Evolutionary conservation across 768 basidiomycete genomes (phyloP), one percentile per base, ranked within the genome.

Genomic region (Lanmaoa pseudosensibilis): DNA sequence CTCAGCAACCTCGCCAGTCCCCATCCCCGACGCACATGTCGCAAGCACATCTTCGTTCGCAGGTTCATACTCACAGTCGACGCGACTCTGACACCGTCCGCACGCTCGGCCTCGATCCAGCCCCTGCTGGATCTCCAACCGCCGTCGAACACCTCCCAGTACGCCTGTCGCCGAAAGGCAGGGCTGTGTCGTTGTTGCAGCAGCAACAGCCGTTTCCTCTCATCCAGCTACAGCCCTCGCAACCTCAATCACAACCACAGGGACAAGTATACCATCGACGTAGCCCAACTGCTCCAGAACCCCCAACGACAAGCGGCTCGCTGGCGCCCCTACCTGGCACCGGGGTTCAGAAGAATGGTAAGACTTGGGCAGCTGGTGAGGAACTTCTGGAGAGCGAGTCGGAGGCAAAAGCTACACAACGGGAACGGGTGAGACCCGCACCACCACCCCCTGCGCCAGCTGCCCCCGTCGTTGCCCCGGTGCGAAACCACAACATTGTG

Each of bases 71-170:
- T 2, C 90, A 92, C 66, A 80, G 77, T 62, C 83, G 90, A 48
- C 81, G 83, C 27, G 89, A 91, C 55, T 91, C 90, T 0, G 90
- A 92, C 59, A 91, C 90, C 0, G 73, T 90, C 30, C 87, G 86
- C 44, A 80, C 77, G 8, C 68, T 74, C 15, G 75, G 76, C 38
- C 72, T 73, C 18, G 72, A 73, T 11, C 45, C 72, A 34, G 66
- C 62, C n/a, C 57, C 71, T 23, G 68, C 74, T n/a, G 81, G 81
- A 18, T 78, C 77, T 11, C 87, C 87, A 1, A 86, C 87, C 1
- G 78, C 78, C 5, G 75, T 83, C 21, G 82, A 85, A 23, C 63
- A 65, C 39, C 54, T 68, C 27, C 71, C 73, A 41, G 54, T 23
- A 32, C 69, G 71, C 32, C 34, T 69, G 23, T 73, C 72, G 16